Conservation (phyloP, 2,329 filamentous ascomycete genomes). For the Hypoxylon rubiginosum region DNA sequence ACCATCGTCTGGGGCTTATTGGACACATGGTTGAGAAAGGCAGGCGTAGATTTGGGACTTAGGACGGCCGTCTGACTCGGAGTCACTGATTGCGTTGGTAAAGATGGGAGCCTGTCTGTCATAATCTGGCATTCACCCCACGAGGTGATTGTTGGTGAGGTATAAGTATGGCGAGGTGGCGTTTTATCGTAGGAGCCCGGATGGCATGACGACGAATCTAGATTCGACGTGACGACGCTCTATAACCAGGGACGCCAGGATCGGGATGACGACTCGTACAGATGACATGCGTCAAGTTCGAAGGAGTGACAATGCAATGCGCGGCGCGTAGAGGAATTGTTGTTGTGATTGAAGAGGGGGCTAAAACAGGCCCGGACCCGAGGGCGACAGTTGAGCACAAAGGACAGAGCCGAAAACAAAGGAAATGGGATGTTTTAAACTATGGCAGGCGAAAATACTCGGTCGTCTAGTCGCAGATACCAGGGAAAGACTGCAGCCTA, state of each 20-base stretch:
- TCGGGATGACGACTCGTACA: conserved; percentile 18
- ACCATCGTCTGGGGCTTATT: conserved; percentile 67
- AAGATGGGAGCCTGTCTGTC: conserved; percentile 69
- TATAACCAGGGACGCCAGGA: conserved; percentile 29
- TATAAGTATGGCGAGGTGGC: conserved; percentile 37
- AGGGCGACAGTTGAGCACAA: conserved; percentile 44
- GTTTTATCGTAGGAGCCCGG: conserved; percentile 66
- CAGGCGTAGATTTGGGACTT: conserved; percentile 56
- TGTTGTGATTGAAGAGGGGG: conserved; percentile 18
- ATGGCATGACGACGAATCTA: conserved; percentile 70
- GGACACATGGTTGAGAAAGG: conserved; percentile 57
- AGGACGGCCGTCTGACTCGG: conserved; percentile 63
- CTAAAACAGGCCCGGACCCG: conserved; percentile 39
- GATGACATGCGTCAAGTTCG: conserved; percentile 34
- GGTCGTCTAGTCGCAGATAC: conserved; percentile 33
- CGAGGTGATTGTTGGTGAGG: conserved; percentile 51
- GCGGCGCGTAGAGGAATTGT: conserved; percentile 28
- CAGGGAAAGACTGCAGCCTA: conserved; percentile 30
- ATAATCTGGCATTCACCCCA: conserved; percentile 69
- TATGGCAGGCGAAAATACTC: conserved; percentile 30
- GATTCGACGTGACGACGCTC: conserved; percentile 55
- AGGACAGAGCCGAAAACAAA: conserved; percentile 48
- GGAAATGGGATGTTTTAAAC: conserved; percentile 40
- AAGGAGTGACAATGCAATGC: conserved; percentile 20
- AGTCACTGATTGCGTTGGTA: conserved; percentile 68